Conservation (phyloP, 345 rosid genomes). For the Garcia nutans region DNA sequence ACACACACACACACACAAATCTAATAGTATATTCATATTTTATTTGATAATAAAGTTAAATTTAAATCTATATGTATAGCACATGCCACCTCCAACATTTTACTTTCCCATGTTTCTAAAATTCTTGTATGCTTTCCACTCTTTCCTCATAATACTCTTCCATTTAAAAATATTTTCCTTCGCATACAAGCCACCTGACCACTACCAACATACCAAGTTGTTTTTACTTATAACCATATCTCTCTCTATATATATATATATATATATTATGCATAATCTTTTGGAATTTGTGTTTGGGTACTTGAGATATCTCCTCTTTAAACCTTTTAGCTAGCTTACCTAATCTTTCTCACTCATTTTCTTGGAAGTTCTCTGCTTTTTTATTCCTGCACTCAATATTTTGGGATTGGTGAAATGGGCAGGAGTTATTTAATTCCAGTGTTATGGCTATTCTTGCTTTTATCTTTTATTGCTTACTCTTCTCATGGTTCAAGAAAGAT, state of each 20-base stretch:
- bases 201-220: background rate
- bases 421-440: slow-evolving; percentile 14
- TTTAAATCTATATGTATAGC: background rate
- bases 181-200: slow-evolving; percentile 22
- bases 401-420: slow-evolving; percentile 28
- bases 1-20: no score
- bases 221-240: background rate
- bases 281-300: slow-evolving; percentile 6
- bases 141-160: background rate
- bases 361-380: background rate
- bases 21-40: no score
- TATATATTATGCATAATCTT: background rate
- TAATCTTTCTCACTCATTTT: background rate
- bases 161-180: slow-evolving; percentile 7
- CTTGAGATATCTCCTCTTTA: slow-evolving; percentile 7
- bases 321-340: background rate
- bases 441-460: slow-evolving; percentile 19
- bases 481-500: slow-evolving; percentile 29
- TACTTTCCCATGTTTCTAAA: slow-evolving; percentile 32
- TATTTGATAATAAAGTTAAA: no score
- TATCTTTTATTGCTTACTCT: slow-evolving; percentile 17
- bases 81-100: slow-evolving; percentile 26
- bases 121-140: background rate
- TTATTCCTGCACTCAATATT: no score
- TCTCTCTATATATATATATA: no score